A percentile compares a stretch with the other conserved stretches of the same genome.
These are phyloP conservation scores for Salisapilia sapeloensis DNA, from an alignment of 352 stramenopile species.

Conservation along the genomic window DNA sequence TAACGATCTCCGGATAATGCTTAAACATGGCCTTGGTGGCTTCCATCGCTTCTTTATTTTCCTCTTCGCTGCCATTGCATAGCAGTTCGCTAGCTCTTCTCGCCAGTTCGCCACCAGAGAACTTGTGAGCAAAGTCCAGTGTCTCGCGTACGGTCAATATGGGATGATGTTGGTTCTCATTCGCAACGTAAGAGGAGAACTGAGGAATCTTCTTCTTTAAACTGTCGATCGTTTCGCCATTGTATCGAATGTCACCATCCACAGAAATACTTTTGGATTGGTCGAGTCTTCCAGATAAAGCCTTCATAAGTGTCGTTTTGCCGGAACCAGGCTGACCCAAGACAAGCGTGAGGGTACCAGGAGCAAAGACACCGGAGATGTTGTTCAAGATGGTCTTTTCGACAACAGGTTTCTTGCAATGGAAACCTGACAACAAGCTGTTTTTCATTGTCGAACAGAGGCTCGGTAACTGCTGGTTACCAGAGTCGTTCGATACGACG, in stretches of 20 bases:
- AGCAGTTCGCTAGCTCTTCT: conserved; percentile 6
- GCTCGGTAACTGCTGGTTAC: no score
- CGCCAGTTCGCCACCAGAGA: conserved; percentile 10
- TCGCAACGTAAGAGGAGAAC: conserved; percentile 22
- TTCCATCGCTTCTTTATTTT: conserved; percentile 9
- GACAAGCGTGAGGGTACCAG: conserved; percentile 5
- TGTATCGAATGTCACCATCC: conserved; percentile 17
- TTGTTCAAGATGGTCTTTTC: conserved; percentile 13
- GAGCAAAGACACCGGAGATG: conserved; percentile 11
- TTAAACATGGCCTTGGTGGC: conserved; percentile 9
- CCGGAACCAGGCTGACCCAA: conserved; percentile 10
- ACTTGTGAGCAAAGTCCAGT: conserved; percentile 21
- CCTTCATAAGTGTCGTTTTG: conserved; percentile 21
- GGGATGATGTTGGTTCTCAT: conserved; percentile 27
- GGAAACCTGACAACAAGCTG: no score
- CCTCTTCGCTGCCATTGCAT: conserved; percentile 10
- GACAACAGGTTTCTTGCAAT: conserved; percentile 14
- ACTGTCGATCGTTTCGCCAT: conserved; percentile 3
- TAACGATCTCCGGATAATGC: conserved; percentile 20
- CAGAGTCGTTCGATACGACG: conserved; percentile 11
- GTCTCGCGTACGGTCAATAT: conserved; percentile 34
- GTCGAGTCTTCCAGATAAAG: conserved; percentile 18
- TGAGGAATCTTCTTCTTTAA: conserved; percentile 10
- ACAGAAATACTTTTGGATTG: conserved; percentile 15
- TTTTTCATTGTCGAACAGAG: no score